Evolutionary conservation across 495 filamentous ascomycete genomes (phyloP).

Genomic region (Extremus antarcticus): DNA sequence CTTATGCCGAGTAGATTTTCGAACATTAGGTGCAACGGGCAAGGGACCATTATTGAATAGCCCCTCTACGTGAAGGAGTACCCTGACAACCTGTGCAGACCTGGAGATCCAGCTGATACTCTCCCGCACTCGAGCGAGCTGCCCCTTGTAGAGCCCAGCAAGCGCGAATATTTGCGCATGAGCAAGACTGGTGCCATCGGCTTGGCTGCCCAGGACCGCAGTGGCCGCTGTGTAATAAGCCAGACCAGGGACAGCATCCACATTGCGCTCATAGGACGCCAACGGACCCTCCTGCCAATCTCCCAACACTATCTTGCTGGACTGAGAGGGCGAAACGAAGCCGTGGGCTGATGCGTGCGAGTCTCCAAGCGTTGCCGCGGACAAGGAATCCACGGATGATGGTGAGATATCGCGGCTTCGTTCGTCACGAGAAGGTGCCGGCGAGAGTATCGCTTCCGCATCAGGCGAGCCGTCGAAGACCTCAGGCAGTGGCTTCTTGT

Average conservation of each 20-base stretch:
- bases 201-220: conserved; percentile 68
- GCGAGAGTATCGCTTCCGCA: conserved; percentile 10
- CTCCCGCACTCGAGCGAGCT: conserved; percentile 75
- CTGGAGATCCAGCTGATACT: conserved; percentile 79
- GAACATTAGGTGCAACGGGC: no score
- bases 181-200: conserved; percentile 62
- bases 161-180: conserved; percentile 77
- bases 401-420: no score
- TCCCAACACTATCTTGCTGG: neutral
- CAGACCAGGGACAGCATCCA: conserved; percentile 78
- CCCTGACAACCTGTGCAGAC: conserved; percentile 64
- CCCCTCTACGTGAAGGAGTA: conserved; percentile 55
- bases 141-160: conserved; percentile 82
- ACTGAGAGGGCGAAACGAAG: no score
- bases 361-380: no score
- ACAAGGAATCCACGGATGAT: no score
- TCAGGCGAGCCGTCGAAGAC: conserved; percentile 42
- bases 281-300: neutral
- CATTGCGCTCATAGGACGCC: conserved; percentile 38
- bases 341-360: neutral
- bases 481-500: conserved; percentile 46
- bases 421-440: neutral
- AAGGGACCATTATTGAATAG: neutral
- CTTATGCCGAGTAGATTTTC: conserved; percentile 15
- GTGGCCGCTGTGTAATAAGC: conserved; percentile 82